Evolutionary conservation across 768 basidiomycete species (phyloP).

Genomic region (Suillus decipiens): DNA sequence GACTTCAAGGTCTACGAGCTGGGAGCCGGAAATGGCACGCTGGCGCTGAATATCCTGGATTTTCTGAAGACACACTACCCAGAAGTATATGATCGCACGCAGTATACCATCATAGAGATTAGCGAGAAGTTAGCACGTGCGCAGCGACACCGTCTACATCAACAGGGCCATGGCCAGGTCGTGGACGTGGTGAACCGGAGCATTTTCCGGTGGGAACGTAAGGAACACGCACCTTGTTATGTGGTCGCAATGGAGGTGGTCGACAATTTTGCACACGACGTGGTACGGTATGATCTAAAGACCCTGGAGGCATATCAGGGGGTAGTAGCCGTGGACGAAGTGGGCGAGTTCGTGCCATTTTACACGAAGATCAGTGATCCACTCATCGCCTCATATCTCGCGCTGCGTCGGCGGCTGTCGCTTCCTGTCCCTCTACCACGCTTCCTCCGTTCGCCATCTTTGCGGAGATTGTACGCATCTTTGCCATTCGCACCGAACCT

Average conservation of each 20-base stretch:
- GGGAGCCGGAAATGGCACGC: conserved; percentile 95
- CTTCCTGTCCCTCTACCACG: conserved; percentile 61
- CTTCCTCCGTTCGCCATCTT: conserved; percentile 51
- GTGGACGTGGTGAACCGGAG: conserved; percentile 74
- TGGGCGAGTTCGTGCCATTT: conserved; percentile 81
- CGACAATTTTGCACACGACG: conserved; percentile 98
- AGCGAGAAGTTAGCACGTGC: conserved; percentile 72
- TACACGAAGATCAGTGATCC: conserved; percentile 87
- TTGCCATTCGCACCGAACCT: conserved; percentile 93
- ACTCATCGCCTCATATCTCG: conserved; percentile 76
- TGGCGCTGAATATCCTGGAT: conserved; percentile 86
- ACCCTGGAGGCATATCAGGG: conserved; percentile 85
- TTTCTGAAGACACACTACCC: conserved; percentile 77
- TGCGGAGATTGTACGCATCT: conserved; percentile 65
- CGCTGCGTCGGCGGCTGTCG: conserved; percentile 58
- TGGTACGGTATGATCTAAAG: conserved; percentile 84
- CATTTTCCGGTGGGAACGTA: conserved; percentile 81
- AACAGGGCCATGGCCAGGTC: conserved; percentile 40
- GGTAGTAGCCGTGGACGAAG: conserved; percentile 71
- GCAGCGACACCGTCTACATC: conserved; percentile 68
- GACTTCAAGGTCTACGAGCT: conserved; percentile 97
- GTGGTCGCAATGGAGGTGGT: conserved; percentile 95
- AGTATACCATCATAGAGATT: conserved; percentile 95
- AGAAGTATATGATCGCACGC: conserved; percentile 90
- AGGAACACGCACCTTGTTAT: conserved; percentile 83